Evolutionary conservation across 2,329 filamentous ascomycete genomes (phyloP).

Genomic region (Apiospora phragmitis): DNA sequence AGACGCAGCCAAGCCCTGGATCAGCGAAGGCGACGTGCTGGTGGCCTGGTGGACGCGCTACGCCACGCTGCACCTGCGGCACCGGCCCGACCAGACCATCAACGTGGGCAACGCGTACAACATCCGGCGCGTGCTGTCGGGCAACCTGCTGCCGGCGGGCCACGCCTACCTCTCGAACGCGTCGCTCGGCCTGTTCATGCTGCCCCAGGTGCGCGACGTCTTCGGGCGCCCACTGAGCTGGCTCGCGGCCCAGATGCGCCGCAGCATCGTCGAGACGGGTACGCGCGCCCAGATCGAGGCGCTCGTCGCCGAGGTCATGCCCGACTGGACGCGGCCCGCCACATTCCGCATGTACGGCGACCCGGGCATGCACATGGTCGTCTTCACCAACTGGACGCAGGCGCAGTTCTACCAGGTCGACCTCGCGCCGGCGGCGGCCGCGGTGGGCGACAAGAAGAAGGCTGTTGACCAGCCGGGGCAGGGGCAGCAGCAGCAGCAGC

Average conservation of each 20-base stretch:
- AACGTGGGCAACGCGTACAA: conserved; percentile 41
- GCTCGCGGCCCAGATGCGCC: not conserved
- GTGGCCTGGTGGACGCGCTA: conserved; percentile 40
- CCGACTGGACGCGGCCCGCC: not conserved
- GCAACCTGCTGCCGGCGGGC: conserved; percentile 28
- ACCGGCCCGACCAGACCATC: conserved; percentile 29
- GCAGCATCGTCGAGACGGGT: not conserved
- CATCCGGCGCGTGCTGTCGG: conserved; percentile 31
- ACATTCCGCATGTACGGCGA: not conserved
- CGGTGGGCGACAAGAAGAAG: not conserved
- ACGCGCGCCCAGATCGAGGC: not conserved
- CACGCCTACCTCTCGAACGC: conserved; percentile 27
- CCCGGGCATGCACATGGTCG: not conserved
- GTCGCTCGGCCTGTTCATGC: conserved; percentile 21
- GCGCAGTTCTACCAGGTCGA: not conserved
- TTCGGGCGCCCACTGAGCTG: conserved; percentile 18
- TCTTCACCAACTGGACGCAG: not conserved
- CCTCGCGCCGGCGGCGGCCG: not conserved
- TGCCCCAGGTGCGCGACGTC: conserved; percentile 23
- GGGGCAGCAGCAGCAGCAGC: not conserved
- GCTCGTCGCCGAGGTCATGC: not conserved
- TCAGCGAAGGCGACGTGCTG: conserved; percentile 49
- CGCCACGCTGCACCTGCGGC: conserved; percentile 23
- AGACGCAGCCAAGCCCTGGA: conserved; percentile 30
- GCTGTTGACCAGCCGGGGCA: no score